A percentile compares a stretch with the other conserved stretches of the same genome.
These are phyloP conservation scores for Trichoderma koningiopsis DNA, from an alignment of 2,329 filamentous ascomycete genomes.

Conservation along the genomic window DNA sequence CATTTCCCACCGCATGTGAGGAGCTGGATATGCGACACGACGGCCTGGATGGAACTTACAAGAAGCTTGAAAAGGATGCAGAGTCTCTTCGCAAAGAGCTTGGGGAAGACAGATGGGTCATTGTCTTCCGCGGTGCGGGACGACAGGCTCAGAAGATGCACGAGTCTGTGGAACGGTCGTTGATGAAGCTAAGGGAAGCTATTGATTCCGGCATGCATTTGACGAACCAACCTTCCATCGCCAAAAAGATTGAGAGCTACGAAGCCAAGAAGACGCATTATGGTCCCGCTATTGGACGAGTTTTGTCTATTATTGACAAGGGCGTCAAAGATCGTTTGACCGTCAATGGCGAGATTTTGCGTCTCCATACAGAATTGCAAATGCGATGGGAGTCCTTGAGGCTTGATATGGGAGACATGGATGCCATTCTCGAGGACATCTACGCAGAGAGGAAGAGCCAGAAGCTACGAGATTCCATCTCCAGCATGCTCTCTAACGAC, in stretches of 20 bases:
- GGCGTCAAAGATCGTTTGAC: slow-evolving; percentile 95
- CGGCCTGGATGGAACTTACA: slow-evolving; percentile 81
- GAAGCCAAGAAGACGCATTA: slow-evolving; percentile 96
- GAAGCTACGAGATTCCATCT: slow-evolving; percentile 87
- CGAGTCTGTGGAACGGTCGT: slow-evolving; percentile 87
- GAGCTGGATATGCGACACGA: slow-evolving; percentile 78
- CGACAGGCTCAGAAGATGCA: slow-evolving; percentile 95
- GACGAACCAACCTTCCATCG: slow-evolving; percentile 68
- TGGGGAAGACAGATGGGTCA: slow-evolving; percentile 92
- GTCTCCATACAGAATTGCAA: slow-evolving; percentile 82
- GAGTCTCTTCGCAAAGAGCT: slow-evolving; percentile 87
- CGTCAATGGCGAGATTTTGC: slow-evolving; percentile 91
- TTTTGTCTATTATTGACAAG: slow-evolving; percentile 89
- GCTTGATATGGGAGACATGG: slow-evolving; percentile 75
- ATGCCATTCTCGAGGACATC: slow-evolving; percentile 73
- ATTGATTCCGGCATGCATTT: slow-evolving; percentile 75
- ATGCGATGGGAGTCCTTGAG: slow-evolving; percentile 78
- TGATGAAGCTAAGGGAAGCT: slow-evolving; percentile 77
- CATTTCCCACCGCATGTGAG: slow-evolving; percentile 88
- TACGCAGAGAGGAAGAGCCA: slow-evolving; percentile 64
- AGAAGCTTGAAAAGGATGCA: slow-evolving; percentile 84
- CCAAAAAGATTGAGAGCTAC: slow-evolving; percentile 88
- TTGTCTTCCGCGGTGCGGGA: slow-evolving; percentile 91
- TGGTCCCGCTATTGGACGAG: slow-evolving; percentile 86
- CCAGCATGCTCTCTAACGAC: slow-evolving; percentile 85